A percentile compares a stretch with the other conserved stretches of the same genome.
Evolutionary conservation across 192 early-diverging fungal species (phyloP).

Genomic region (Backusella mclennaniae): DNA sequence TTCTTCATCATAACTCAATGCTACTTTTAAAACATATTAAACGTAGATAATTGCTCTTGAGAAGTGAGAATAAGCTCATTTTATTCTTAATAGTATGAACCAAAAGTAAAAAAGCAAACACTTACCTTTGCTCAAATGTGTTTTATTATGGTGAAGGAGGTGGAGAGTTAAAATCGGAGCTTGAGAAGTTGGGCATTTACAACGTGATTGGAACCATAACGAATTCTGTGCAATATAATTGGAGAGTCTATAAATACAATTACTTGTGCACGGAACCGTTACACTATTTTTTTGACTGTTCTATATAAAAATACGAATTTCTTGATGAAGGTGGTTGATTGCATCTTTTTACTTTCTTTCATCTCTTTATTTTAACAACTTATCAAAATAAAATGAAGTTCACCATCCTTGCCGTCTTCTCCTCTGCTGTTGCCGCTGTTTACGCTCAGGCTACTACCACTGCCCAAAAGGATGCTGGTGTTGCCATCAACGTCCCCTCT

Average conservation of each 20-base stretch:
- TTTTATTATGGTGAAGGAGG: neutral
- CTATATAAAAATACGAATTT: neutral
- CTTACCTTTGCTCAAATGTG: neutral
- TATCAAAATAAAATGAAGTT: conserved; percentile 20
- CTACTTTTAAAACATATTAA: neutral
- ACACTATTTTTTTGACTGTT: conserved; percentile 6
- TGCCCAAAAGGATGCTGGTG: neutral
- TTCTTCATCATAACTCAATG: neutral
- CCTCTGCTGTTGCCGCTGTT: conserved; percentile 2
- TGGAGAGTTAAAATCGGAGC: neutral
- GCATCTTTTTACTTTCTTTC: neutral
- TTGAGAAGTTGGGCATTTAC: neutral
- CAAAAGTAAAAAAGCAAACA: neutral
- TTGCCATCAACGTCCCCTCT: conserved; percentile 3
- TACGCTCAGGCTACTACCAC: neutral
- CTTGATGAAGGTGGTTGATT: neutral
- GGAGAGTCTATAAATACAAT: conserved; percentile 12
- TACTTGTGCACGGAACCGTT: conserved; percentile 6
- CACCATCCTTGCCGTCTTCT: conserved; percentile 3
- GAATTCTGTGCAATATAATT: conserved; percentile 8
- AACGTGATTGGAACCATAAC: neutral
- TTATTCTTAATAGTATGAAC: neutral
- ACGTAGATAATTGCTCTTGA: neutral
- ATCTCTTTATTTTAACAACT: neutral
- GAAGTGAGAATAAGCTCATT: neutral